These are phyloP conservation scores for Arabidopsis lyrata DNA, from an alignment of 441 rosid genomes.

Conservation along the genomic window DNA sequence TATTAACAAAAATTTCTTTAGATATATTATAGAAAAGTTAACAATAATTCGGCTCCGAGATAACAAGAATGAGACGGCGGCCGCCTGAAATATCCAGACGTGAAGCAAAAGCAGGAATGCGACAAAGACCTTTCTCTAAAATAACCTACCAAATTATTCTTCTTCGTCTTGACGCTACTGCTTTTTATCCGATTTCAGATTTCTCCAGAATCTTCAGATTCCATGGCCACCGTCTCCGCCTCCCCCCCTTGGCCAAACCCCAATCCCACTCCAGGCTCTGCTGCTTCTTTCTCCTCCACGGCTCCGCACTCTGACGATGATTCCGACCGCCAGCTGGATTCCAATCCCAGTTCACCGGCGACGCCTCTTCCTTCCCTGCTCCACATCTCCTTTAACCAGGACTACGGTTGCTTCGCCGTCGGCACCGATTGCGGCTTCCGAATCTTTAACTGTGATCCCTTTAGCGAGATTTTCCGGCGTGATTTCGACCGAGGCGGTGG, in stretches of 20 bases:
- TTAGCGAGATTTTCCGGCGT: slow-evolving; percentile 89
- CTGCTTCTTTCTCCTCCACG: background rate
- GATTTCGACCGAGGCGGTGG: slow-evolving; percentile 77
- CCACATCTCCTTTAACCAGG: slow-evolving; percentile 56
- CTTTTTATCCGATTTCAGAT: too few relatives aligned
- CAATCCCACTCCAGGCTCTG: background rate
- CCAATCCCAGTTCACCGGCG: background rate
- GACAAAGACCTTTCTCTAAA: too few relatives aligned
- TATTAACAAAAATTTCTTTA: too few relatives aligned
- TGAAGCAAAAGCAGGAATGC: too few relatives aligned
- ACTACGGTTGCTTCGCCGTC: slow-evolving; percentile 78
- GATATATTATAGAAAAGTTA: too few relatives aligned
- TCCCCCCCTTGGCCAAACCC: slow-evolving; percentile 8
- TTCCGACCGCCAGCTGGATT: background rate
- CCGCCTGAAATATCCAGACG: too few relatives aligned
- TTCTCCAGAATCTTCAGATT: background rate
- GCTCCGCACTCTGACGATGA: background rate
- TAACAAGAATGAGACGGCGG: too few relatives aligned
- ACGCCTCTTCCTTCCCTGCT: slow-evolving; percentile 31
- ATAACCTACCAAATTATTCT: too few relatives aligned
- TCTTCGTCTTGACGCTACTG: too few relatives aligned
- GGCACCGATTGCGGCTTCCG: slow-evolving; percentile 85
- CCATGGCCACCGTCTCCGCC: slow-evolving; percentile 23
- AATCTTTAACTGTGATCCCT: slow-evolving; percentile 84
- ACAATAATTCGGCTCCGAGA: too few relatives aligned